Evolutionary conservation across 2,329 filamentous ascomycete species (phyloP).

Genomic region (Xylariales sp.): DNA sequence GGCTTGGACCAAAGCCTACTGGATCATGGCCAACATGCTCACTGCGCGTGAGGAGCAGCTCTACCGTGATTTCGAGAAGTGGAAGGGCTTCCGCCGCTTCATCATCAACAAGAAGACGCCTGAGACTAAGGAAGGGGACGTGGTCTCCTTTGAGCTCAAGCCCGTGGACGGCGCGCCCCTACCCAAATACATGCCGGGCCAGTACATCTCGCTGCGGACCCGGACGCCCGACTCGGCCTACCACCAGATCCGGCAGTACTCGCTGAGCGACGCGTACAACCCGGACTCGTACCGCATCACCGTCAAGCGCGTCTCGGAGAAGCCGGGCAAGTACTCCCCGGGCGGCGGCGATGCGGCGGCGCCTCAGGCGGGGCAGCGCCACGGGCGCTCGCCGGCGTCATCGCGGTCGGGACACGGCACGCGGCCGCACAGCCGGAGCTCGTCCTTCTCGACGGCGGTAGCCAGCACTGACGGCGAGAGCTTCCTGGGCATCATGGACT

Average conservation of each 20-base stretch:
- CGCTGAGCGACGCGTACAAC: conserved; percentile 61
- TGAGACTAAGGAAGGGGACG: conserved; percentile 55
- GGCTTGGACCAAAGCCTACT: conserved; percentile 70
- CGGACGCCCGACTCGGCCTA: conserved; percentile 53
- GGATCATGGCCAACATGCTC: conserved; percentile 68
- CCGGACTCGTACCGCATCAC: conserved; percentile 65
- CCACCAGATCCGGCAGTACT: conserved; percentile 68
- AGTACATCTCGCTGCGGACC: conserved; percentile 65
- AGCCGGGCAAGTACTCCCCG: conserved; percentile 27
- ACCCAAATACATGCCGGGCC: conserved; percentile 62
- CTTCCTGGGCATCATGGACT: conserved; percentile 23
- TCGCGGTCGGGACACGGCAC: background rate
- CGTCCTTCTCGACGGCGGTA: conserved; percentile 16
- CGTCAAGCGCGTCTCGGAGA: conserved; percentile 61
- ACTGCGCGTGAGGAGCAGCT: conserved; percentile 61
- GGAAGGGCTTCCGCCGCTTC: conserved; percentile 66
- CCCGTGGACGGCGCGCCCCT: conserved; percentile 59
- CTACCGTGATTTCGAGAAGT: conserved; percentile 56
- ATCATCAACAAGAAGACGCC: conserved; percentile 58
- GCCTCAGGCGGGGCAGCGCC: background rate
- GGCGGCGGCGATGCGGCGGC: background rate
- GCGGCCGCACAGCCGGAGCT: conserved; percentile 4
- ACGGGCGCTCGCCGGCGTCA: background rate
- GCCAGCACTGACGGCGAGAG: conserved; percentile 25
- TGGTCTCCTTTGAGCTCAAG: conserved; percentile 66